phyloP scores from a whole-genome alignment of 1,139 yeast species.

The Kurtzmaniella natalensis region DNA sequence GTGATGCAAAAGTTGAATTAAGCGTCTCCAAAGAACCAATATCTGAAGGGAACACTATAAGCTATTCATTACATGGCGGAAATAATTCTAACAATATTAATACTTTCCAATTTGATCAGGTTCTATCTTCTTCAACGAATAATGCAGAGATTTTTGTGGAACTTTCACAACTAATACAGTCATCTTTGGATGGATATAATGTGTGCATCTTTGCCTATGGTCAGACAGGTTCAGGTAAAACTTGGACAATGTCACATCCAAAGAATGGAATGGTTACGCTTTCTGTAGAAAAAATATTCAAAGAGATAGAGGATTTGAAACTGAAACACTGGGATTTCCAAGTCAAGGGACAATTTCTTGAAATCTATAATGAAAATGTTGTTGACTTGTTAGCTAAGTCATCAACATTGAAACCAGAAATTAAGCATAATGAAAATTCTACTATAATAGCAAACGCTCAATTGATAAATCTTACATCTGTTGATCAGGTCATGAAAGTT shows the following conservation, averaged over 20 bases:
- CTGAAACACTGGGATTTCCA: conserved; percentile 63
- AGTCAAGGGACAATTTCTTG: conserved; percentile 75
- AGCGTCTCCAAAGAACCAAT: conserved; percentile 4
- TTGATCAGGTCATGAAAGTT: conserved; percentile 47
- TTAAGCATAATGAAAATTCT: conserved; percentile 60
- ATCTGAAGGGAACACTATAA: neutral
- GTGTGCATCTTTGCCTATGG: conserved; percentile 97
- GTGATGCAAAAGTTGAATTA: conserved; percentile 6
- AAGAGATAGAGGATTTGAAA: conserved; percentile 46
- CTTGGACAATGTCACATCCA: conserved; percentile 79
- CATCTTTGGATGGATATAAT: conserved; percentile 85
- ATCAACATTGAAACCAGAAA: conserved; percentile 50
- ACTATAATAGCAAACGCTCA: conserved; percentile 64
- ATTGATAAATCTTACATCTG: conserved; percentile 42
- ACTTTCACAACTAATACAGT: conserved; percentile 80
- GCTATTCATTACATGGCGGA: neutral
- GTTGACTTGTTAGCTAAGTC: conserved; percentile 53
- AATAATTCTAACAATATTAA: conserved; percentile 19
- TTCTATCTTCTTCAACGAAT: conserved; percentile 52
- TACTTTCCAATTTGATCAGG: conserved; percentile 69
- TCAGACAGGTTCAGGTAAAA: conserved; percentile 96
- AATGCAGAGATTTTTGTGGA: conserved; percentile 76
- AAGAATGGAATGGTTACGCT: conserved; percentile 79
- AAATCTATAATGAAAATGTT: conserved; percentile 82
- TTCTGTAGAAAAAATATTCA: conserved; percentile 70